Percentiles rank a stretch among this genome's conserved stretches.
These are phyloP conservation scores for Lactarius sp. DNA, from an alignment of 768 basidiomycete species.

Conservation along the genomic window DNA sequence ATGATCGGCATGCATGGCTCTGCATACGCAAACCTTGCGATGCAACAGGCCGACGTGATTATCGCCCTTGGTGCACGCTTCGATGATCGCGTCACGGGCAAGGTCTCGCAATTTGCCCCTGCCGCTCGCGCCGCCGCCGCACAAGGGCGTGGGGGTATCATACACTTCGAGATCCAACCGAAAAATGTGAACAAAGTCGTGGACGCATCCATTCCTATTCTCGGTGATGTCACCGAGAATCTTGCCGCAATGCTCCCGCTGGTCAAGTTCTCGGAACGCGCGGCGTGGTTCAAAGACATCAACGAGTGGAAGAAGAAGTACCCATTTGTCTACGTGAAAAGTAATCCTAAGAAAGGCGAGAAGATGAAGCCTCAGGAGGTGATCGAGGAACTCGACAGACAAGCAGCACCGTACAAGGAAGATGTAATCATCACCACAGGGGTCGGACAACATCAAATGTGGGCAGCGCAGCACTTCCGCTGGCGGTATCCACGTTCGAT, in stretches of 20 bases:
- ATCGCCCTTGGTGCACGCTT: conserved; percentile 96
- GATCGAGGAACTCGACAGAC: conserved; percentile 83
- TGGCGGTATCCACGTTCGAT: conserved; percentile 85
- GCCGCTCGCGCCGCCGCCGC: conserved; percentile 81
- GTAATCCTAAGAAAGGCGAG: conserved; percentile 44
- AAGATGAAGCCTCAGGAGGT: conserved; percentile 96
- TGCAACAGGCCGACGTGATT: conserved; percentile 96
- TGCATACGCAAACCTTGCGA: conserved; percentile 95
- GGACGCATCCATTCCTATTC: conserved; percentile 87
- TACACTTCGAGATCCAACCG: conserved; percentile 97
- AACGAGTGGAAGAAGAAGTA: conserved; percentile 79
- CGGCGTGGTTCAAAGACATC: conserved; percentile 81
- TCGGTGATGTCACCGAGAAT: conserved; percentile 89
- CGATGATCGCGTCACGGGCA: conserved; percentile 97
- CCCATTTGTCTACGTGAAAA: conserved; percentile 84
- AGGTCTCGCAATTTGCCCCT: conserved; percentile 84
- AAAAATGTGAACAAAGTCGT: conserved; percentile 99
- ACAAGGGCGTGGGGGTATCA: conserved; percentile 89
- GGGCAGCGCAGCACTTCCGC: conserved; percentile 92
- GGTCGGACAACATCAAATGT: conserved; percentile 99
- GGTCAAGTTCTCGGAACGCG: conserved; percentile 58
- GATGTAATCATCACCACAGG: conserved; percentile 88
- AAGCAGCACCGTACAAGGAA: conserved; percentile 76
- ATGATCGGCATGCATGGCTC: conserved; percentile 99
- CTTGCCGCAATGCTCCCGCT: conserved; percentile 76